Evolutionary conservation across 2,329 filamentous ascomycete genomes (phyloP), one percentile per base, ranked within the genome.

Genomic region (Aplosporella prunicola): DNA sequence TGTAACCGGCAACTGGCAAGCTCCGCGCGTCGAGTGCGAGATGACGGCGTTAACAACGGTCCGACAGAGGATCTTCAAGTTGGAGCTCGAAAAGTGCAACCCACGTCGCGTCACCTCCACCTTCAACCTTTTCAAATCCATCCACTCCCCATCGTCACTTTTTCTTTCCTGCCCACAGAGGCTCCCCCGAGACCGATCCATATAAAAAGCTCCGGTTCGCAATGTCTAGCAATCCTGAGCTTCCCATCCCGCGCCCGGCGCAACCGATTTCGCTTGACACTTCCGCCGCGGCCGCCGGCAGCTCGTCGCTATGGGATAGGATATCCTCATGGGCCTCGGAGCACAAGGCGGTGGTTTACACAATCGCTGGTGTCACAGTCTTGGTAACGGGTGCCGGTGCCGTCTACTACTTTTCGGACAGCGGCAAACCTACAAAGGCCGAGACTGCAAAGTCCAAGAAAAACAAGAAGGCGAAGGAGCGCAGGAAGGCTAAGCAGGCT

Each of bases 321-420:
- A 69, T 95, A 64, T 82, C 87, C 48, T 80, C 71, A 56, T 98
- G 91, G 89, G 87, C 83, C 10, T 84, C 87, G 2, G 89, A 96
- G 60, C 88, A 98, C 68, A 96, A 95, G 69, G 82, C 85, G 32
- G 74, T 89, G 38, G 88, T 93, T 45, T 98, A 95, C 65, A 95
- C 91, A 49, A 85, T 96, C 64, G 91, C 89, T 39, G 91, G 91
- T 54, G 83, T 94, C 43, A 89, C 89, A 37, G 75, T 94, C 32
- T 86, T 95, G 28, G 83, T 93, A 40, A 91, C 86, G 10, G 85
- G 84, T 44, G 89, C 88, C 22, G 89, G 91, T 50, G 84, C 85
- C 28, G 81, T 93, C 56, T 98, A 96, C 70, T 96, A 95, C 63
- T 70, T 94, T 49, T 66, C 69, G 38, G 63, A 82, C 52, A 63